Percentiles rank a stretch among this genome's conserved stretches.
Conservation (phyloP, 179 eudicot genomes). For the Patellifolia procumbens region DNA sequence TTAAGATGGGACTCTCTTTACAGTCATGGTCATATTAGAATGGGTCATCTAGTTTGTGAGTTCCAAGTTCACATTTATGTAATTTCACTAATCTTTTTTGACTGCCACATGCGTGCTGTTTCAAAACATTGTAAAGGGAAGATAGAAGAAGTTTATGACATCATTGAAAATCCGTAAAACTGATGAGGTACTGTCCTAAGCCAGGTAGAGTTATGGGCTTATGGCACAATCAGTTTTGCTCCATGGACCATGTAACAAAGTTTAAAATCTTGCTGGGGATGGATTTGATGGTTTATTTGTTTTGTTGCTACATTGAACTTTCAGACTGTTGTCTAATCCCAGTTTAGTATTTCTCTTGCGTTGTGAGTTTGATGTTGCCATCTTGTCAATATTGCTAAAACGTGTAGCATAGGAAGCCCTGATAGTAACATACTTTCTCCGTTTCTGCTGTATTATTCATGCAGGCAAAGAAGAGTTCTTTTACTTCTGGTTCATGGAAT, state of each 20-base stretch:
- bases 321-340: not conserved
- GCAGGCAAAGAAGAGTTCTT: constrained; percentile 55
- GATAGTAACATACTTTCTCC: not conserved
- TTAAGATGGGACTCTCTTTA: not conserved
- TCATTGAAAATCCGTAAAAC: not conserved
- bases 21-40: not conserved
- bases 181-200: not conserved
- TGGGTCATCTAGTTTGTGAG: not conserved
- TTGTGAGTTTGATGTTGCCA: not conserved
- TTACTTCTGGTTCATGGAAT: constrained; percentile 80
- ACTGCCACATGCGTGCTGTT: not conserved
- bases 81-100: not conserved
- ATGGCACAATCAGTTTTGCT: not conserved
- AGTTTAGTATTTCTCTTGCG: not conserved
- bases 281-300: not conserved
- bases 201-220: not conserved
- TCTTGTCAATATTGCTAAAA: not conserved
- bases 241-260: not conserved
- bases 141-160: not conserved
- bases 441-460: constrained; percentile 14
- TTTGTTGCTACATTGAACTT: not conserved
- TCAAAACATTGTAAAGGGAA: not conserved
- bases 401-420: not conserved
- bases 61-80: not conserved
- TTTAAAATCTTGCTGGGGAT: not conserved